Base-by-base conservation (phyloP, 345 rosid genomes). In the Camelina sativa region DNA sequence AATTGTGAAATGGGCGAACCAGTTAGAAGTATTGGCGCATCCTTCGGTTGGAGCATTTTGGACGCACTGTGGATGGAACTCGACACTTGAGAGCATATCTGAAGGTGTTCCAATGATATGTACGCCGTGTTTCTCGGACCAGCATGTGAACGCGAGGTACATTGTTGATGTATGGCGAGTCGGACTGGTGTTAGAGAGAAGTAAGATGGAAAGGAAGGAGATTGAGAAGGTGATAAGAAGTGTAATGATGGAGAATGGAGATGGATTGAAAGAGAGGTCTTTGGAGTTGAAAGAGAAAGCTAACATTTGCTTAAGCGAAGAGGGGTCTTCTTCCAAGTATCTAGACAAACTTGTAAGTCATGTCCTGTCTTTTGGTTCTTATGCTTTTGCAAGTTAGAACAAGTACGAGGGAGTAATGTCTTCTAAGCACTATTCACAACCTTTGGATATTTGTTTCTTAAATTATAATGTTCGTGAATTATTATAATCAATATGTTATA, bases 61-160 rank as follows among this genome's bases (percentile, higher is more conserved):
- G 85, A 90, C 91, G 0, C 97, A 87, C 50, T 54, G 76, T 37
- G 95, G 93, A 4, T 90, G 91, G 95, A 92, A 92, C 72, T 90
- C 93, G 1, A 81, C 85, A 2, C 15, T 85, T 71, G 97, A 92
- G 65, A 84, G 87, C 59, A 68, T 91, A 65, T 81, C 82, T 22
- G 87, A 85, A 57, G 86, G 89, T 19, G 89, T 85, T n/a, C 93
- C 96, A 1, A 83, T 91, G 97, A 85, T 93, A 48, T 93, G 94
- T 13, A 82, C 84, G 30, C 89, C 96, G 1, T 69, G 79, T 64
- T 88, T 87, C 40, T 80, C 83, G 15, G 98, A 93, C 82, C 92
- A 91, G 56, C 63, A 5, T 55, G 80, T 80, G 22, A 86, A 88
- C 53, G 79, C 91, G 2, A 84, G 89, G 73, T 83, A 74, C 25